Percentiles rank a stretch among this genome's conserved stretches.
phyloP scores from a whole-genome alignment of 2,329 filamentous ascomycete species.

The Coniochaeta ligniaria region DNA sequence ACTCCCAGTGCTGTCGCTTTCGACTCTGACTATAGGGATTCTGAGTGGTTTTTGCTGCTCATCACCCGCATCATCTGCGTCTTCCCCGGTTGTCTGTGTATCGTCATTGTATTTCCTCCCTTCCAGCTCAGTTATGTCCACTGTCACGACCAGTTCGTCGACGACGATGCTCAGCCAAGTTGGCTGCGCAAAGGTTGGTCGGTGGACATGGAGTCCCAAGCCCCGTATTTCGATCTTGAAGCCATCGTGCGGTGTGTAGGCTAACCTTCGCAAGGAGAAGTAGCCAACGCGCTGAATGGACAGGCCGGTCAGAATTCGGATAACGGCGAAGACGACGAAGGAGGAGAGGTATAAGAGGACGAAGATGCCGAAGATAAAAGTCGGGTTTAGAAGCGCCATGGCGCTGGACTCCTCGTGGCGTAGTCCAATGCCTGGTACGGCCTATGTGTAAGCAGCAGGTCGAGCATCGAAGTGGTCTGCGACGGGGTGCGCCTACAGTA shows the following conservation, averaged over 20 bases:
- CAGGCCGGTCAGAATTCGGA: slow-evolving; percentile 86
- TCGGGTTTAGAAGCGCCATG: slow-evolving; percentile 64
- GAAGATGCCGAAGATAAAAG: slow-evolving; percentile 79
- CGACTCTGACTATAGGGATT: slow-evolving; percentile 18
- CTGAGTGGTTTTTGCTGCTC: slow-evolving; percentile 14
- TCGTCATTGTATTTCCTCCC: slow-evolving; percentile 27
- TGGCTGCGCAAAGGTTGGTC: slow-evolving; percentile 92
- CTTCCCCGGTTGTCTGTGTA: slow-evolving; percentile 17
- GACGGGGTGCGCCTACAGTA: neutral
- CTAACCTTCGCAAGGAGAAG: slow-evolving; percentile 81
- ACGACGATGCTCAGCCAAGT: slow-evolving; percentile 92
- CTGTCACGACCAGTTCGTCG: slow-evolving; percentile 74
- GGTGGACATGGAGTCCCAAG: slow-evolving; percentile 79
- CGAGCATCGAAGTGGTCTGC: neutral
- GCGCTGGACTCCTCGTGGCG: slow-evolving; percentile 12
- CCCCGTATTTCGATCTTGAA: slow-evolving; percentile 84
- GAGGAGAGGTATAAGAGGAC: slow-evolving; percentile 84
- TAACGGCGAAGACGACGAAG: slow-evolving; percentile 86
- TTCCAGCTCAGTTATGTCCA: slow-evolving; percentile 66
- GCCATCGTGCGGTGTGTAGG: slow-evolving; percentile 84
- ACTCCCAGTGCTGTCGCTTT: slow-evolving; percentile 17
- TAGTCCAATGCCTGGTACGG: neutral
- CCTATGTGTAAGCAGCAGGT: neutral
- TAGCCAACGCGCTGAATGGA: slow-evolving; percentile 95
- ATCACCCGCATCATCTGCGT: slow-evolving; percentile 15